Conservation (phyloP, 257 asterid species). For the Leptodermis oblonga region DNA sequence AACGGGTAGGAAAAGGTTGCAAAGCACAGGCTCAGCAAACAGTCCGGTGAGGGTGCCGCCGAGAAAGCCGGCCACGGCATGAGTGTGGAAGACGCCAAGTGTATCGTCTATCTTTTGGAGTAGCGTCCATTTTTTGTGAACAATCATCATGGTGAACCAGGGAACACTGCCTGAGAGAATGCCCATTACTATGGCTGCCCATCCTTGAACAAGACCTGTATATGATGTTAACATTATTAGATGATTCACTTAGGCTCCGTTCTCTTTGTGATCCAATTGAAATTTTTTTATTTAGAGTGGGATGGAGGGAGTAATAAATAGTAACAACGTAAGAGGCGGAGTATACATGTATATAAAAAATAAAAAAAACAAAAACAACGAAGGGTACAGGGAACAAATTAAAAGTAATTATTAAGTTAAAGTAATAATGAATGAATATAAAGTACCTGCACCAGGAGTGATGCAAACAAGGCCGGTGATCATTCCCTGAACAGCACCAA, state of each 20-base stretch:
- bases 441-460: slow-evolving; percentile 65
- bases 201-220: slow-evolving; percentile 58
- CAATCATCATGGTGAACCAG: slow-evolving; percentile 68
- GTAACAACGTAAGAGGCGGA: too few species aligned
- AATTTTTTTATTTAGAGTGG: too few species aligned
- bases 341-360: too few species aligned
- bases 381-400: too few species aligned
- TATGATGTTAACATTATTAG: neutral
- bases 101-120: slow-evolving; percentile 68
- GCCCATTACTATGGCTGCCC: slow-evolving; percentile 70
- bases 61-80: slow-evolving; percentile 59
- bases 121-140: slow-evolving; percentile 51
- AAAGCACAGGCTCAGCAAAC: slow-evolving; percentile 53
- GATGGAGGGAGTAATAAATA: too few species aligned
- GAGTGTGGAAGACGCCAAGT: slow-evolving; percentile 67
- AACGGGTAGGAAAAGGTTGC: slow-evolving; percentile 53
- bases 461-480: slow-evolving; percentile 68
- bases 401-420: too few species aligned
- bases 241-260: neutral
- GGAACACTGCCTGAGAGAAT: slow-evolving; percentile 63
- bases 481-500: slow-evolving; percentile 72
- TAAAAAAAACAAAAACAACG: too few species aligned
- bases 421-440: too few species aligned
- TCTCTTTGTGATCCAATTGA: too few species aligned
- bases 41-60: slow-evolving; percentile 64